Conservation (phyloP, 345 rosid genomes). For the Lepidium didymum region DNA sequence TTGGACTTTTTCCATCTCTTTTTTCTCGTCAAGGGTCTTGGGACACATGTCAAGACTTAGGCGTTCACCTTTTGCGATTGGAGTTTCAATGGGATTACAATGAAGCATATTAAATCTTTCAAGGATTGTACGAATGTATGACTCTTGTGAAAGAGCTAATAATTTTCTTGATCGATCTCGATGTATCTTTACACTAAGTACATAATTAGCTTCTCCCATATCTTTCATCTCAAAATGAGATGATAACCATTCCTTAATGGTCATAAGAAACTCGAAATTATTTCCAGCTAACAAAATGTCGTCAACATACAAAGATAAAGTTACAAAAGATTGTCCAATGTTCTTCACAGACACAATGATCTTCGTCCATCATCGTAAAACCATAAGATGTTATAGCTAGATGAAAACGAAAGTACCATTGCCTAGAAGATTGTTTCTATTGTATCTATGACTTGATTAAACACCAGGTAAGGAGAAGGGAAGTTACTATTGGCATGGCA, state of each 20-base stretch:
- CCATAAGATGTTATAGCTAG: background rate
- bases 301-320: too few relatives aligned
- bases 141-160: background rate
- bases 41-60: background rate
- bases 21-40: background rate
- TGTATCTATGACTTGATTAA: background rate
- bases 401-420: background rate
- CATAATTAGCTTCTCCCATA: background rate
- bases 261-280: background rate
- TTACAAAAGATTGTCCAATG: background rate
- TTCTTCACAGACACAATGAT: background rate
- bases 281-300: background rate
- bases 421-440: background rate
- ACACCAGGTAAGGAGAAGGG: constrained; percentile 60
- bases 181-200: background rate
- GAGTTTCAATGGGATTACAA: background rate
- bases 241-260: background rate
- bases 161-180: background rate
- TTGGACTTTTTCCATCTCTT: background rate
- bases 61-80: background rate
- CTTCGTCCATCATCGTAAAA: background rate
- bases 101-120: background rate
- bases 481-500: constrained; percentile 91
- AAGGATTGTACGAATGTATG: background rate
- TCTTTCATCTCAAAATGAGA: background rate